These are phyloP conservation scores for Peniophora sp. DNA, from an alignment of 1,284 basidiomycete genomes.

Conservation along the genomic window DNA sequence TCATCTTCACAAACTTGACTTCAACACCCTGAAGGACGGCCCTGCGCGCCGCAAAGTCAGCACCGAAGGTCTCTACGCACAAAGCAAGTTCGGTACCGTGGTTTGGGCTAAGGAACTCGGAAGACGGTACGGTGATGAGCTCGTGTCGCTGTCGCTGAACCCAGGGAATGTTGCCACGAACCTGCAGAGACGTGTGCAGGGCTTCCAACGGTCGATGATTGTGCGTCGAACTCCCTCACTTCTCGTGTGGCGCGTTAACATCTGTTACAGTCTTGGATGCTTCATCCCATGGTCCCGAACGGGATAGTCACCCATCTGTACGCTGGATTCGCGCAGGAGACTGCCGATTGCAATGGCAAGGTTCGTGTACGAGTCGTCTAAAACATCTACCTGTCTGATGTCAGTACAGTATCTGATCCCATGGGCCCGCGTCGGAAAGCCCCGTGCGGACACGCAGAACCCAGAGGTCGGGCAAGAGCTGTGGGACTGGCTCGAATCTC, in stretches of 20 bases:
- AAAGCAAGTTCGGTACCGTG: constrained; percentile 17
- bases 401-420: background rate
- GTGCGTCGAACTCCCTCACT: constrained; percentile 11
- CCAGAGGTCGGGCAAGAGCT: background rate
- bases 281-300: background rate
- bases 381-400: background rate
- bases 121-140: constrained; percentile 18
- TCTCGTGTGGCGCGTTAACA: background rate
- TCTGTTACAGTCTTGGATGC: background rate
- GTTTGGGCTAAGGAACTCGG: constrained; percentile 20
- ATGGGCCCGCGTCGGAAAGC: background rate
- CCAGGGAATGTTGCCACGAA: constrained; percentile 21
- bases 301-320: background rate
- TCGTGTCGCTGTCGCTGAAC: constrained; percentile 20
- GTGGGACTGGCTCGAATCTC: background rate
- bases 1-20: constrained; percentile 13
- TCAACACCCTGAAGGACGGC: constrained; percentile 8
- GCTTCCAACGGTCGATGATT: constrained; percentile 4
- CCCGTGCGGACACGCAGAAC: background rate
- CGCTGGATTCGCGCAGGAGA: background rate
- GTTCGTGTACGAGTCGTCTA: background rate
- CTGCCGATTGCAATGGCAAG: background rate
- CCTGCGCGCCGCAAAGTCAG: background rate
- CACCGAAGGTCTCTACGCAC: background rate
- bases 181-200: constrained; percentile 12